Base-by-base conservation (phyloP, 345 rosid species). In the Ailanthus altissimus region DNA sequence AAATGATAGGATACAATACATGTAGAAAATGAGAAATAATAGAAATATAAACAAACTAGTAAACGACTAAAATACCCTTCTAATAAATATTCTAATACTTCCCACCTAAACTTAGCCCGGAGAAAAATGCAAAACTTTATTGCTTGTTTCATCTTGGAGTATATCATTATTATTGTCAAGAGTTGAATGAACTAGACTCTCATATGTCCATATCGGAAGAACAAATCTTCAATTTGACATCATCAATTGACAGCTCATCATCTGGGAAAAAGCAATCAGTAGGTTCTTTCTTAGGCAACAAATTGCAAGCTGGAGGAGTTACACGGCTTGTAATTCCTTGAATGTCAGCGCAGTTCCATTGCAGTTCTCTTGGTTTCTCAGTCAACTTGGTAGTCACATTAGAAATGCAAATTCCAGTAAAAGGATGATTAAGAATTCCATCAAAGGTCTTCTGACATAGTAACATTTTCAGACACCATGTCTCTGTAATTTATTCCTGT, bases 341-440 rank as follows among this genome's bases (percentile, higher is more conserved):
- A n/a, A 93, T 75, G 65, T 89, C 57, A 0, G 90, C 85, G 81
- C 97, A 94, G 64, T 90, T 93, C 98, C 97, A 93, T 40, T 83
- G 90, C 49, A 86, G 20, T 45, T 86, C 15, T 74, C 83, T 83
- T 0, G 89, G 83, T 20, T 85, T 79, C 20, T 66, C 38, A 0
- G 84, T 64, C 87, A 93, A 70, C 5, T 72, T 36, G 10, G 93
- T 87, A 0, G 78, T 76, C 20, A 88, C 91, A 75, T 89, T 87
- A 6, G 93, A 94, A 16, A 94, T 89, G 81, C 97, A 91, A 56
- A 94, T 88, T 13, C 86, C 91, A 0, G 79, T 89, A 66, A 90
- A 75, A 4, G 78, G 61, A 16, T 75, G 38, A 5, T 21, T 21
- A 1, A 0, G 14, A 43, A 90, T 83, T 70, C 98, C 97, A 0